These are phyloP conservation scores for Phytopythium ostracodes DNA, from an alignment of 352 stramenopile species.

Conservation along the genomic window DNA sequence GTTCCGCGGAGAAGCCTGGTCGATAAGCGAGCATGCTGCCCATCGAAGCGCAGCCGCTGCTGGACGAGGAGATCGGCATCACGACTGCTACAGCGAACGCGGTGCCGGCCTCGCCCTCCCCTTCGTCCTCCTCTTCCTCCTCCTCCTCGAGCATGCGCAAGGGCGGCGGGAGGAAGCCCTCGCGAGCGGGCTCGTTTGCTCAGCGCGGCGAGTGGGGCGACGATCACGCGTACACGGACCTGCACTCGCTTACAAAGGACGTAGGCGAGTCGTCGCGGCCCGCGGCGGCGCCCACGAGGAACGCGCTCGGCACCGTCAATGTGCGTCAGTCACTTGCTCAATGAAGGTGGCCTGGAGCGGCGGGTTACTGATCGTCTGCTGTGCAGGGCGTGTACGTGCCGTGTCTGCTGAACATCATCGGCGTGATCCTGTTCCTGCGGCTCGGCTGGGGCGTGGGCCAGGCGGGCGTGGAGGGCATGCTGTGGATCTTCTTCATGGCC, in stretches of 20 bases:
- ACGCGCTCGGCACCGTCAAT: conserved; percentile 38
- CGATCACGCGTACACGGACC: conserved; percentile 35
- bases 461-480: conserved; percentile 67
- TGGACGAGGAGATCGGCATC: conserved; percentile 27
- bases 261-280: conserved; percentile 5
- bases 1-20: not conserved
- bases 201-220: not conserved
- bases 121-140: not conserved
- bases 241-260: conserved; percentile 25
- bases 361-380: not conserved
- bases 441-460: conserved; percentile 84
- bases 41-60: conserved; percentile 34
- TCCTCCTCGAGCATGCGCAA: not conserved
- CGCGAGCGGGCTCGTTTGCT: not conserved
- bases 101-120: conserved; percentile 1
- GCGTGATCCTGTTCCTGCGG: conserved; percentile 87
- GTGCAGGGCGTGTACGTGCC: conserved; percentile 78
- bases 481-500: conserved; percentile 67
- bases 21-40: conserved; percentile 14
- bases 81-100: conserved; percentile 8
- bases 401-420: conserved; percentile 89
- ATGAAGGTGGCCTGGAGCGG: too few relatives aligned
- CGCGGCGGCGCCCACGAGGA: conserved; percentile 12
- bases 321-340: conserved; percentile 16
- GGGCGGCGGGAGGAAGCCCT: conserved; percentile 2